phyloP scores from a whole-genome alignment of 2,329 filamentous ascomycete genomes.

The Botryotinia convoluta region DNA sequence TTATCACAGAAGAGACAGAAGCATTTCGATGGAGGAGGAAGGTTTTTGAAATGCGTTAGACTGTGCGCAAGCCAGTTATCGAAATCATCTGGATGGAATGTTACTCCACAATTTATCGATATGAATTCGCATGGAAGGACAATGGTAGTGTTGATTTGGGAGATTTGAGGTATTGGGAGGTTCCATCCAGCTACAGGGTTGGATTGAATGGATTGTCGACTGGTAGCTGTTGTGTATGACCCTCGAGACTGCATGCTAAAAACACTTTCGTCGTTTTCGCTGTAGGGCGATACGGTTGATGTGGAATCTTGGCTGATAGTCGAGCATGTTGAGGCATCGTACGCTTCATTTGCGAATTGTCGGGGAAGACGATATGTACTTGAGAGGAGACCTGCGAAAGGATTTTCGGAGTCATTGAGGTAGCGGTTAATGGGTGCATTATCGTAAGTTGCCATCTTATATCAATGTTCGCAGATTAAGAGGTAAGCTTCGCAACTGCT shows the following conservation, averaged over 20 bases:
- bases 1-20: constrained; percentile 53
- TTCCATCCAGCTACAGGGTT: not conserved
- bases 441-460: constrained; percentile 1
- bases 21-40: constrained; percentile 38
- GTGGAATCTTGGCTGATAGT: not conserved
- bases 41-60: constrained; percentile 39
- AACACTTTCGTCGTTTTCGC: constrained; percentile 1
- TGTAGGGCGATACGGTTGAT: not conserved
- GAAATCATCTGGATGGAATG: constrained; percentile 42
- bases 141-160: constrained; percentile 19
- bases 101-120: constrained; percentile 38
- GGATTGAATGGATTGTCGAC: not conserved
- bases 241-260: constrained; percentile 7
- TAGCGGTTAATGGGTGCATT: not conserved
- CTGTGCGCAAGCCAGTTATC: constrained; percentile 49
- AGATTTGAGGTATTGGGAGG: constrained; percentile 7
- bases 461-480: not conserved
- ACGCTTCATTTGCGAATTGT: not conserved
- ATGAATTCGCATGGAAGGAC: constrained; percentile 33
- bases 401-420: constrained; percentile 7
- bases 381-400: not conserved
- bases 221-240: constrained; percentile 7
- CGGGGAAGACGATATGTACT: not conserved
- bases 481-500: not conserved
- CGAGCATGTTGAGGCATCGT: not conserved